Percentiles rank a stretch among this genome's conserved stretches.
Evolutionary conservation across 805 yeast species (phyloP).

Genomic region (Barnettozyma sp.): DNA sequence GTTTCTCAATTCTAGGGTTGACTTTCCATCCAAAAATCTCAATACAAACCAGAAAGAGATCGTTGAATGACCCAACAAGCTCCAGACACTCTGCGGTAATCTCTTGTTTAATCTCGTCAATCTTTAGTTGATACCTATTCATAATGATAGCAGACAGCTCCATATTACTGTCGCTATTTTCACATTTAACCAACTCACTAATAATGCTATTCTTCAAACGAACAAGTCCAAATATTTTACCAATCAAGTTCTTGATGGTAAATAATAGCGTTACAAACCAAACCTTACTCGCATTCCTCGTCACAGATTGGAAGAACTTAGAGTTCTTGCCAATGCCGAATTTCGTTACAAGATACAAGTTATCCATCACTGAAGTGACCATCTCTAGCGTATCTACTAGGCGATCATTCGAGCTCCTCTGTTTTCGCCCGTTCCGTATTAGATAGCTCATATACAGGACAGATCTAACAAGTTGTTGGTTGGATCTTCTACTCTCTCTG

Average conservation of each 20-base stretch:
- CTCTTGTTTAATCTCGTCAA: slow-evolving; percentile 9
- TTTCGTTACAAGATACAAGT: slow-evolving; percentile 13
- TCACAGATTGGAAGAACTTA: slow-evolving; percentile 3
- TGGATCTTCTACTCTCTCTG: slow-evolving; percentile 4
- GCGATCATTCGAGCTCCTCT: slow-evolving; percentile 5
- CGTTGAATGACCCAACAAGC: slow-evolving; percentile 13
- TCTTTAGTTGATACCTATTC: slow-evolving; percentile 10
- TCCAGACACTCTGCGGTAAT: slow-evolving; percentile 8
- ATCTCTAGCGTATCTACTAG: slow-evolving; percentile 14
- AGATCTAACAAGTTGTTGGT: slow-evolving; percentile 12
- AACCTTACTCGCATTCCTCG: slow-evolving; percentile 11
- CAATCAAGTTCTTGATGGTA: slow-evolving; percentile 9
- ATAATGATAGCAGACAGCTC: slow-evolving; percentile 9
- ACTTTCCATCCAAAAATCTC: slow-evolving; percentile 14
- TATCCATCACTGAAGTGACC: slow-evolving; percentile 16
- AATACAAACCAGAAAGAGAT: slow-evolving; percentile 15
- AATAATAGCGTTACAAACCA: slow-evolving; percentile 18
- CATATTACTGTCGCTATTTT: background rate
- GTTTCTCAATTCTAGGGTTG: slow-evolving; percentile 10
- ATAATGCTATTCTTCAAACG: slow-evolving; percentile 6
- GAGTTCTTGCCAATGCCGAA: slow-evolving; percentile 15
- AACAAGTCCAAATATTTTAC: slow-evolving; percentile 5
- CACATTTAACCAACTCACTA: slow-evolving; percentile 10
- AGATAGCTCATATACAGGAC: slow-evolving; percentile 13
- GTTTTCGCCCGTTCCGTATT: slow-evolving; percentile 7